Evolutionary conservation across 2,329 filamentous ascomycete genomes (phyloP).

Genomic region (Lojkania enalia): DNA sequence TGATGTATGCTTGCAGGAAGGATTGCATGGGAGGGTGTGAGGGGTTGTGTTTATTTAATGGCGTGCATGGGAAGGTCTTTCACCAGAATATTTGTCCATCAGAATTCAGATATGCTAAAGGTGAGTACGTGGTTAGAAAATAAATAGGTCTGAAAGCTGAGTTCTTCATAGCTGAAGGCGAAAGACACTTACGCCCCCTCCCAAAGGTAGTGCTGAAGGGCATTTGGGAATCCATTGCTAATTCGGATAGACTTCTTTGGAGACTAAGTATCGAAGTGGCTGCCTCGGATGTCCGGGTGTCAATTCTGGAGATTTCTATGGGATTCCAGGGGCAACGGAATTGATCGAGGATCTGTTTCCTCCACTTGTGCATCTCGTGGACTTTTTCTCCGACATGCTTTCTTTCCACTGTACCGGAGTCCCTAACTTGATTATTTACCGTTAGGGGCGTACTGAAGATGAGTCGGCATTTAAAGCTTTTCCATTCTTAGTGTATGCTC

Average conservation of each 20-base stretch:
- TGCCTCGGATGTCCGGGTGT: not conserved
- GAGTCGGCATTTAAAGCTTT: not conserved
- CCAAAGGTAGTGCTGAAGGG: not conserved
- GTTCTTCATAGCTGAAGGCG: not conserved
- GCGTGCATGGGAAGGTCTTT: not conserved
- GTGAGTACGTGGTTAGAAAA: not conserved
- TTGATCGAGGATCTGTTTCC: not conserved
- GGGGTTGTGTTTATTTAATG: not conserved
- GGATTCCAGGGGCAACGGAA: not conserved
- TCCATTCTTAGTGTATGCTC: not conserved
- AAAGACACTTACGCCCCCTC: not conserved
- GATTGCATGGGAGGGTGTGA: not conserved
- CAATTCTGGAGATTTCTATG: not conserved
- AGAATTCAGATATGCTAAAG: not conserved
- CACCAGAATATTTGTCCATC: not conserved
- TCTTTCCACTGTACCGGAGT: not conserved
- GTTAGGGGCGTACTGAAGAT: not conserved
- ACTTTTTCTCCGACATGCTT: not conserved
- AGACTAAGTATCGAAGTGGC: not conserved
- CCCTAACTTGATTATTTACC: not conserved
- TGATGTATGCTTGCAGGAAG: not conserved
- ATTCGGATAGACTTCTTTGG: not conserved
- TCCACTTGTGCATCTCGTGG: not conserved
- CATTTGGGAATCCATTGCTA: not conserved
- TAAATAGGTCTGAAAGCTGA: not conserved